Evolutionary conservation across 306 rosid genomes (phyloP), one percentile per base, ranked within the genome.

Genomic region (Inga leiocalycina): DNA sequence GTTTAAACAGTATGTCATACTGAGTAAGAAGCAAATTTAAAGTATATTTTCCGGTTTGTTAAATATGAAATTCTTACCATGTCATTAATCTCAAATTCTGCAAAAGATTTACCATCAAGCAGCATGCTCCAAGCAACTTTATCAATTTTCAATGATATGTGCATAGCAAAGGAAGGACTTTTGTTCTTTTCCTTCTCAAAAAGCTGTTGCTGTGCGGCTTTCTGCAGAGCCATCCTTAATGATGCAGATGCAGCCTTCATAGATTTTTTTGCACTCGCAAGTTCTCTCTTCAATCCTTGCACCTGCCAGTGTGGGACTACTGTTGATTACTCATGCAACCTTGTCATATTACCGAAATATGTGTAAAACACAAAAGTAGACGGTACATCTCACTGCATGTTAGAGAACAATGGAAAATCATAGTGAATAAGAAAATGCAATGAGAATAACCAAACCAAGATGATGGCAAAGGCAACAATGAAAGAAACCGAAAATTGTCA

Each of bases 61-160:
- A 57, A 80, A 83, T 72, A 48, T 45, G 65, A 69, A 54, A 79
- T 61, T 75, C 98, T 88, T 89, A 96, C 99, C 99, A 96, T 87
- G 88, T 96, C 99, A 90, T 89, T 96, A 79, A 96, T 89, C 91
- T 96, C 99, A 4, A 87, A 94, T 84, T 92, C 99, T 13, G 98
- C 97, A 88, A 96, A 89, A 75, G 98, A 70, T 96, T 96, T 96
- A 78, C 98, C 98, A 86, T 96, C 98, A 49, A 88, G 83, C 81
- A 96, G 91, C 99, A 96, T 96, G 95, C 95, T 94, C 99, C 99
- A 96, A 83, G 89, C 98, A 71, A 96, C 98, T 86, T 92, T 96
- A 85, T 85, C 82, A 81, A 96, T 96, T 90, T 89, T 92, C 89
- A 92, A 83, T 65, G 92, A 92, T 84, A 96, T 64, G 32, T 90